Conservation (phyloP, 2,329 filamentous ascomycete genomes). For the Fusarium odoratissimum region DNA sequence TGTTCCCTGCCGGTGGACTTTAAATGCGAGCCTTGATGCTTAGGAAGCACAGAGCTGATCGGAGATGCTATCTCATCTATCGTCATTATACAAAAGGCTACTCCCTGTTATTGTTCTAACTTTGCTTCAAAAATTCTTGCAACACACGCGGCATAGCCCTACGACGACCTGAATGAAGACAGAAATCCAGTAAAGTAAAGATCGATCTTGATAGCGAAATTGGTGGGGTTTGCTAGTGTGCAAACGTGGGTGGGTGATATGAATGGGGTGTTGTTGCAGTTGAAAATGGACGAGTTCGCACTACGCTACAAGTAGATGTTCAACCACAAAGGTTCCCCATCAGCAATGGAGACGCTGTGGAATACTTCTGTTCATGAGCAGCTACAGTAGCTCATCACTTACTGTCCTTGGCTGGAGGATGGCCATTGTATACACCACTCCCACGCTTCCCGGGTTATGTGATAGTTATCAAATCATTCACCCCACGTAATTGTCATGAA, state of each 20-base stretch:
- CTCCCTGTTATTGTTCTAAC: not conserved
- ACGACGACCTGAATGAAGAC: not conserved
- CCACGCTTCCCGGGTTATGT: constrained; percentile 4
- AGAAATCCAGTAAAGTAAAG: not conserved
- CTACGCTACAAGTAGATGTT: constrained; percentile 23
- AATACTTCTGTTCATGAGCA: constrained; percentile 11
- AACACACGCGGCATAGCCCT: not conserved
- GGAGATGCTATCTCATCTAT: not conserved
- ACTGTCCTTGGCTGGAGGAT: not conserved
- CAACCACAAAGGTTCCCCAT: constrained; percentile 20
- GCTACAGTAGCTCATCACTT: not conserved
- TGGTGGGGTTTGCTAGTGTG: constrained; percentile 25
- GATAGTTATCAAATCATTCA: constrained; percentile 3
- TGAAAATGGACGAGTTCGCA: constrained; percentile 21
- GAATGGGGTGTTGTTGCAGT: constrained; percentile 11
- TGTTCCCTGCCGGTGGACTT: constrained; percentile 28
- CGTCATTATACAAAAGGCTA: not conserved
- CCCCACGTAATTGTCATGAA: constrained; percentile 15
- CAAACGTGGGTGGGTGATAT: constrained; percentile 4
- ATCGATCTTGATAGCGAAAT: constrained; percentile 22
- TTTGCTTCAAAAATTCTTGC: not conserved
- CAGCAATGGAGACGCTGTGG: not conserved
- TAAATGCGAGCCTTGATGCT: not conserved
- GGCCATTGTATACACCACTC: not conserved
- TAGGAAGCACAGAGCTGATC: constrained; percentile 1